These are phyloP conservation scores for Metschnikowia lachancei DNA, from an alignment of 805 yeast species.

Conservation along the genomic window DNA sequence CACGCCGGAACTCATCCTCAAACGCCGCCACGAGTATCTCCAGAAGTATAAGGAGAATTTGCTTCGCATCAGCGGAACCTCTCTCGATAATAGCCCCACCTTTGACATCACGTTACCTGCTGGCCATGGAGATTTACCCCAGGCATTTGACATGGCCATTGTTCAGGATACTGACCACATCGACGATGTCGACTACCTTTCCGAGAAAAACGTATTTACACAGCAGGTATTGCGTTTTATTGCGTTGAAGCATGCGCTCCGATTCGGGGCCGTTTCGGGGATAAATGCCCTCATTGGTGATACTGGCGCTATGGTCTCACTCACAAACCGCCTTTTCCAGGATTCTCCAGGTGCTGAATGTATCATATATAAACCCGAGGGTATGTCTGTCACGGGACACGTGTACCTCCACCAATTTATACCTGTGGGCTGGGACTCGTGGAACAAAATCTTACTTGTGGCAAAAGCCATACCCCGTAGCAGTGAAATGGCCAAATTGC, in stretches of 20 bases:
- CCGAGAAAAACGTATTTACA: conserved; percentile 21
- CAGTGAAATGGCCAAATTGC: conserved; percentile 2
- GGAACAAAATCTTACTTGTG: conserved; percentile 45
- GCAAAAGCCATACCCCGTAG: conserved; percentile 25
- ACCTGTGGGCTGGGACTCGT: conserved; percentile 52
- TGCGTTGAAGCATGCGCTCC: conserved; percentile 32
- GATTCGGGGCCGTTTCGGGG: conserved; percentile 17
- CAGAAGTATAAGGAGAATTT: conserved; percentile 9
- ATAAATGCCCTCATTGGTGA: conserved; percentile 21
- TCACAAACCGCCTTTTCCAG: conserved; percentile 6
- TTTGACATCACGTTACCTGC: conserved; percentile 12
- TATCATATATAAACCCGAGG: conserved; percentile 9
- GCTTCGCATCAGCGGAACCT: conserved; percentile 5
- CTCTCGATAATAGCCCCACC: conserved; percentile 1
- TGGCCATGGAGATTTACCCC: conserved; percentile 28
- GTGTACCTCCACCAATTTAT: conserved; percentile 28
- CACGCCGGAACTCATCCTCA: neutral
- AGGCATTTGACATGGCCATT: conserved; percentile 20
- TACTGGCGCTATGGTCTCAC: conserved; percentile 6
- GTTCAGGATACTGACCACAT: conserved; percentile 17
- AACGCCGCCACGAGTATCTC: conserved; percentile 2
- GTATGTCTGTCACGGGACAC: conserved; percentile 4
- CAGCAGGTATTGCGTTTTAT: conserved; percentile 40
- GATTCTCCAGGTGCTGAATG: conserved; percentile 3
- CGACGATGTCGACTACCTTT: conserved; percentile 20